These are phyloP conservation scores for Stagonosporopsis tanaceti DNA, from an alignment of 2,329 filamentous ascomycete genomes.

Conservation along the genomic window DNA sequence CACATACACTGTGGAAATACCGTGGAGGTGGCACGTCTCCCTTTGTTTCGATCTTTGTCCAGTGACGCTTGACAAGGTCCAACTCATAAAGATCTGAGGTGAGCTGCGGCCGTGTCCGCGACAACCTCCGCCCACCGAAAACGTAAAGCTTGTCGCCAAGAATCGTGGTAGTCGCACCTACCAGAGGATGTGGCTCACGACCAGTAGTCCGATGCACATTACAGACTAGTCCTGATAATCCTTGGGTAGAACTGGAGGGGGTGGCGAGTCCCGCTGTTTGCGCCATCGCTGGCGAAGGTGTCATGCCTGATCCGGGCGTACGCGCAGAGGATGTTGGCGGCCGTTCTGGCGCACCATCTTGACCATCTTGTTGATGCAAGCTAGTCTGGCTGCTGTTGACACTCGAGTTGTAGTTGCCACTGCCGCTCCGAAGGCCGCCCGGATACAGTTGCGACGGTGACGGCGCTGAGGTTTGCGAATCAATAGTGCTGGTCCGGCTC, in stretches of 20 bases:
- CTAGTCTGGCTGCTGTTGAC: slow-evolving; percentile 58
- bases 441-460: slow-evolving; percentile 54
- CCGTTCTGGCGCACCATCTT: slow-evolving; percentile 51
- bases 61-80: slow-evolving; percentile 88
- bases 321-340: slow-evolving; percentile 42
- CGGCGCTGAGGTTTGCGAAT: slow-evolving; percentile 55
- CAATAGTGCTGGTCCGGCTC: slow-evolving; percentile 57
- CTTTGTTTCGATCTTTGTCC: slow-evolving; percentile 84
- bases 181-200: slow-evolving; percentile 86
- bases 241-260: slow-evolving; percentile 60
- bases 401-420: slow-evolving; percentile 50
- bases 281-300: slow-evolving; percentile 54
- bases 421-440: slow-evolving; percentile 44
- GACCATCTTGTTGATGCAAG: slow-evolving; percentile 53
- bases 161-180: slow-evolving; percentile 94
- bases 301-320: slow-evolving; percentile 50
- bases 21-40: slow-evolving; percentile 89
- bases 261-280: slow-evolving; percentile 48
- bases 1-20: slow-evolving; percentile 97
- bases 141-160: slow-evolving; percentile 96
- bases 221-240: slow-evolving; percentile 72
- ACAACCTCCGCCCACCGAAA: slow-evolving; percentile 89
- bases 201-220: slow-evolving; percentile 85
- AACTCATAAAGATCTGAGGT: slow-evolving; percentile 93
- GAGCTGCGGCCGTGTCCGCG: slow-evolving; percentile 80